A percentile compares a stretch with the other conserved stretches of the same genome.
Conservation (phyloP, 768 basidiomycete species). For the Psilocybe cyanescens region DNA sequence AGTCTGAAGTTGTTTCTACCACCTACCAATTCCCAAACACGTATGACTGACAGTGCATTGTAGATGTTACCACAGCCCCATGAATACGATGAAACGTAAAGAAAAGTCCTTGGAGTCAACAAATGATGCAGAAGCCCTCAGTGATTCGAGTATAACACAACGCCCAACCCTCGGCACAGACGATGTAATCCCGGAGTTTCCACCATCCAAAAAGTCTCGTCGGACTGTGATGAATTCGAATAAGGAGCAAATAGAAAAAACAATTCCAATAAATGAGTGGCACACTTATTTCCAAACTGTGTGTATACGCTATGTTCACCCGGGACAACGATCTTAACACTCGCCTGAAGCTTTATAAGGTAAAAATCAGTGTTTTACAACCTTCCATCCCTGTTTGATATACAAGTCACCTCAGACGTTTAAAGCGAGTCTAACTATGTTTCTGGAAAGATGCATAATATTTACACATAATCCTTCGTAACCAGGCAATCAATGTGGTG, state of each 20-base stretch:
- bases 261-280: constrained; percentile 46
- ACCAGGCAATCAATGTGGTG: constrained; percentile 81
- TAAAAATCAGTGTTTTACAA: constrained; percentile 26
- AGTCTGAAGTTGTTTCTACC: too few relatives aligned
- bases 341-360: constrained; percentile 60
- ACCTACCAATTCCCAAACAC: too few relatives aligned
- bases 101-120: not conserved
- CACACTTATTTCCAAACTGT: constrained; percentile 66
- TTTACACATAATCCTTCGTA: not conserved
- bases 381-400: not conserved
- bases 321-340: not conserved
- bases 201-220: not conserved
- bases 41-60: too few relatives aligned
- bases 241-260: not conserved
- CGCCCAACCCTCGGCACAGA: not conserved
- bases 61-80: not conserved
- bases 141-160: not conserved
- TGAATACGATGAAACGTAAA: not conserved
- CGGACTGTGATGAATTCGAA: not conserved
- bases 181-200: not conserved
- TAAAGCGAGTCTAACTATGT: constrained; percentile 16
- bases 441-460: not conserved
- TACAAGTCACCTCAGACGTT: constrained; percentile 17
- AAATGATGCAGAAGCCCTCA: not conserved
- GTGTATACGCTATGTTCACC: constrained; percentile 29